A percentile compares a stretch with the other conserved stretches of the same genome.
phyloP scores from a whole-genome alignment of 2,329 filamentous ascomycete genomes.

The Immersiporthe knoxdaviesiana region DNA sequence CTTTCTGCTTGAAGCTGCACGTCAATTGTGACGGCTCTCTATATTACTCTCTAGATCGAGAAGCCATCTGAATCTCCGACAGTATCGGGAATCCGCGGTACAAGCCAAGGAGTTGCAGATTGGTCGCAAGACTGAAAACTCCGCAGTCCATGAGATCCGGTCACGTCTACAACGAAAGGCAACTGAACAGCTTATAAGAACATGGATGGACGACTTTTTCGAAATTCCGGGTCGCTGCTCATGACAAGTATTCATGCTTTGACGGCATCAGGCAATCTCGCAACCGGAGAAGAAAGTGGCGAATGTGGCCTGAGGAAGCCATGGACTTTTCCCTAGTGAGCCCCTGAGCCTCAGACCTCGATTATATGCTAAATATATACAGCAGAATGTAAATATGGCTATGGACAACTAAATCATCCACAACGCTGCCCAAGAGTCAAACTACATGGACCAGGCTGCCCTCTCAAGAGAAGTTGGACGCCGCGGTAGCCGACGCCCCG shows the following conservation, averaged over 20 bases:
- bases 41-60: neutral
- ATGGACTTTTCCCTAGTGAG: neutral
- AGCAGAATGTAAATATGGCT: conserved; percentile 2
- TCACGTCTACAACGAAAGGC: neutral
- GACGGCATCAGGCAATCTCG: neutral
- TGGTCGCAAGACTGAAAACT: neutral
- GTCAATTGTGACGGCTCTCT: neutral
- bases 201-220: neutral
- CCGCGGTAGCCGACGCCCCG: conserved; percentile 37
- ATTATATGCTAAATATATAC: conserved; percentile 18
- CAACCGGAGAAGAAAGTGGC: neutral
- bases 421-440: neutral
- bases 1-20: neutral
- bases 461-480: conserved; percentile 39
- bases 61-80: neutral
- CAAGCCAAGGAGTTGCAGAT: neutral
- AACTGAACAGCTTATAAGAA: neutral
- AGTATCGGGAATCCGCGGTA: neutral
- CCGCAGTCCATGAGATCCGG: neutral
- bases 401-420: neutral
- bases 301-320: neutral
- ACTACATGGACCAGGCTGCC: no score
- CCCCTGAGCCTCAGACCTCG: neutral
- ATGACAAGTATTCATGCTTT: neutral
- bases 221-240: neutral